These are phyloP conservation scores for Basidiobolus meristosporus DNA, from an alignment of 371 early-diverging fungal species.

Conservation along the genomic window DNA sequence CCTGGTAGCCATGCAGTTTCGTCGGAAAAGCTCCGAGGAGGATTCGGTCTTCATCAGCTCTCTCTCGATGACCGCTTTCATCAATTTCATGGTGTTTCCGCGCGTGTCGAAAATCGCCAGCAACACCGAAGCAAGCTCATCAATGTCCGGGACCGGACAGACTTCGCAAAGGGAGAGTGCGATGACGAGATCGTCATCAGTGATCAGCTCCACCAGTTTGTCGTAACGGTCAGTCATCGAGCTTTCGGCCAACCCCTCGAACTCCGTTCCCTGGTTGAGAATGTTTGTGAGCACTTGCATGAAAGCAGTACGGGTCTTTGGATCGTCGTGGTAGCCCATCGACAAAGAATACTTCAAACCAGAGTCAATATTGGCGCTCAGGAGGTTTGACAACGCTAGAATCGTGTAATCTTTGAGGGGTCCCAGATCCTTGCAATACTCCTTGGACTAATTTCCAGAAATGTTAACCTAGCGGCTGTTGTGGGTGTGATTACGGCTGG, in stretches of 20 bases:
- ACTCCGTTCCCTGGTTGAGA: constrained; percentile 69
- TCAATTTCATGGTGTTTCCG: constrained; percentile 39
- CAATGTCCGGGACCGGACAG: constrained; percentile 69
- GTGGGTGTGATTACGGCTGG: not conserved
- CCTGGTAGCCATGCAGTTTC: constrained; percentile 79
- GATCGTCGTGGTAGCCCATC: constrained; percentile 84
- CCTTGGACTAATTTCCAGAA: constrained; percentile 20
- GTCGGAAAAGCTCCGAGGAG: constrained; percentile 62
- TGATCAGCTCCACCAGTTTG: constrained; percentile 48
- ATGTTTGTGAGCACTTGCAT: constrained; percentile 85
- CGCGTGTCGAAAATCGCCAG: constrained; percentile 63
- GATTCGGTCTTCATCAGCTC: constrained; percentile 53
- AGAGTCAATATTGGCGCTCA: constrained; percentile 79
- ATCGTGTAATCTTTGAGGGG: constrained; percentile 69
- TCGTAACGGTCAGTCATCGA: constrained; percentile 52
- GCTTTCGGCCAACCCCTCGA: constrained; percentile 61
- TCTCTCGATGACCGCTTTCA: constrained; percentile 62
- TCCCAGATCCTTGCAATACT: constrained; percentile 33
- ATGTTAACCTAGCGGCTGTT: constrained; percentile 1
- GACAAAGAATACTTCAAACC: constrained; percentile 77
- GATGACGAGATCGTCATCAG: constrained; percentile 43
- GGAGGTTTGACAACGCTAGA: constrained; percentile 68
- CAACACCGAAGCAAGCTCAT: constrained; percentile 62
- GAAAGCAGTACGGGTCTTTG: constrained; percentile 69
- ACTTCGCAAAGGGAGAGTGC: constrained; percentile 71